phyloP scores from a whole-genome alignment of 441 rosid species.

The Aleurites moluccanus region DNA sequence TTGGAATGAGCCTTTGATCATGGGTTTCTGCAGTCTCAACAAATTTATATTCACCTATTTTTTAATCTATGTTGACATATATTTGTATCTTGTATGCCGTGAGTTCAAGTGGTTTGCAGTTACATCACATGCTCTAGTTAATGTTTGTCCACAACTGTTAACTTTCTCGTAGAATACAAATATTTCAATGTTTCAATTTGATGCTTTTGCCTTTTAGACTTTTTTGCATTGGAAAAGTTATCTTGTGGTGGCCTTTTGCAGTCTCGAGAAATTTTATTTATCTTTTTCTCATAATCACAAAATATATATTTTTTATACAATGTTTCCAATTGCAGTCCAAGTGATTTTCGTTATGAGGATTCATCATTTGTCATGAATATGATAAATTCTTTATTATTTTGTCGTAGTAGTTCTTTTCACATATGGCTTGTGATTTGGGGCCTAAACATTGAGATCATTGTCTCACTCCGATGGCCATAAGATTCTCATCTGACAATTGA shows the following conservation, averaged over 20 bases:
- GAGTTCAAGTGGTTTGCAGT: neutral
- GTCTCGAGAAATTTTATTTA: neutral
- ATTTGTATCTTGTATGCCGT: neutral
- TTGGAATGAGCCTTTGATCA: too few relatives aligned
- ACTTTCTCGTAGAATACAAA: neutral
- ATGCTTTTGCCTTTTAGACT: neutral
- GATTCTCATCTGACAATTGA: neutral
- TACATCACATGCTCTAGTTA: neutral
- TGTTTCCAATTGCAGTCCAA: neutral
- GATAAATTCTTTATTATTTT: neutral
- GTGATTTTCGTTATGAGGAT: neutral
- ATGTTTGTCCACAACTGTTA: neutral
- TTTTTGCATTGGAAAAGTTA: neutral
- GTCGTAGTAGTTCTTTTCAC: neutral
- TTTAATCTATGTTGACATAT: neutral
- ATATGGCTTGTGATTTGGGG: neutral
- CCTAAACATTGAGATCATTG: neutral
- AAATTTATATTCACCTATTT: too few relatives aligned
- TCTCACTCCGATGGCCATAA: neutral
- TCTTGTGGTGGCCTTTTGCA: neutral
- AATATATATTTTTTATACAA: neutral
- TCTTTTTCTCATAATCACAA: too few relatives aligned
- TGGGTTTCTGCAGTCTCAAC: too few relatives aligned
- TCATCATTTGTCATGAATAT: neutral
- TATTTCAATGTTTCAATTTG: slow-evolving; percentile 4